Evolutionary conservation across 2,329 filamentous ascomycete genomes (phyloP).

Genomic region (Dactylellina sp.): DNA sequence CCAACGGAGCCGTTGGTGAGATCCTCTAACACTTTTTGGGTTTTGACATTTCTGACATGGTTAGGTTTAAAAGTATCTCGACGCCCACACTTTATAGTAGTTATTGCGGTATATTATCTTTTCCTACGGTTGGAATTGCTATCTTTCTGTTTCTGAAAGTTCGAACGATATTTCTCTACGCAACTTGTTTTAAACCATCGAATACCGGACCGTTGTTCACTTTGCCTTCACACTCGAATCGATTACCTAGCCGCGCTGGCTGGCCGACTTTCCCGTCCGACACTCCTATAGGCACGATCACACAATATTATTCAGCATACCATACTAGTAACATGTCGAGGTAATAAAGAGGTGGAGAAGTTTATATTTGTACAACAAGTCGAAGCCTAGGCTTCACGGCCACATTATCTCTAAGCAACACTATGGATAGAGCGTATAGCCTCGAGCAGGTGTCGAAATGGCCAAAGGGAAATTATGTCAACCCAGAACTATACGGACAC

Average conservation of each 20-base stretch:
- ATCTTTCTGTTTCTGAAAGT: slow-evolving; percentile 11
- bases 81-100: slow-evolving; percentile 7
- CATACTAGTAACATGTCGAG: slow-evolving; percentile 44
- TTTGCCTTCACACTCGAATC: not conserved
- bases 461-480: slow-evolving; percentile 47
- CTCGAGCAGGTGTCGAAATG: slow-evolving; percentile 42
- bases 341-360: slow-evolving; percentile 19
- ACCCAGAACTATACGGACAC: slow-evolving; percentile 45
- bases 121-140: slow-evolving; percentile 43
- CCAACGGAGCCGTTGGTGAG: slow-evolving; percentile 18
- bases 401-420: slow-evolving; percentile 9
- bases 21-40: slow-evolving; percentile 1
- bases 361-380: not conserved
- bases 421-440: slow-evolving; percentile 49
- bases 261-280: not conserved
- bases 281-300: not conserved
- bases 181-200: not conserved
- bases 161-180: not conserved
- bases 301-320: not conserved
- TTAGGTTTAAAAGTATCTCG: slow-evolving; percentile 25
- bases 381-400: not conserved
- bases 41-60: slow-evolving; percentile 28
- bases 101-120: slow-evolving; percentile 18
- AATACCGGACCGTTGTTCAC: slow-evolving; percentile 7
- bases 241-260: slow-evolving; percentile 7